phyloP scores from a whole-genome alignment of 73 alveolate genomes.

The Tetrahymena borealis region DNA sequence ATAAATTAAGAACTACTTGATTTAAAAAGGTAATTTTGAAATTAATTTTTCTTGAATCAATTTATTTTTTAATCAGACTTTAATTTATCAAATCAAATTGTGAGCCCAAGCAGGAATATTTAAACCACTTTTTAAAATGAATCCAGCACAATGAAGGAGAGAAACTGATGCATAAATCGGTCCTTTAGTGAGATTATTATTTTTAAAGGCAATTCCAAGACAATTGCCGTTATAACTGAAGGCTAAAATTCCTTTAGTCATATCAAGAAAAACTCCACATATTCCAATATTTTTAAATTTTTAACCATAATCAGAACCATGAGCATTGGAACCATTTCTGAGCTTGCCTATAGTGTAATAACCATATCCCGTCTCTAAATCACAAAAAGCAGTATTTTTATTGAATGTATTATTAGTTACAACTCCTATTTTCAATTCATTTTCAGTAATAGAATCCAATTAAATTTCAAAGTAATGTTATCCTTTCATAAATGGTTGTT shows the following conservation, averaged over 20 bases:
- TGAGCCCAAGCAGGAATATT: conserved; percentile 44
- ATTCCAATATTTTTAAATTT: conserved; percentile 60
- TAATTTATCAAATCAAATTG: neutral
- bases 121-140: conserved; percentile 49
- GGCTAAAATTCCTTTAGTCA: conserved; percentile 56
- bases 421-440: conserved; percentile 56
- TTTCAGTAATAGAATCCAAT: conserved; percentile 61
- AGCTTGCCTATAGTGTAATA: conserved; percentile 57
- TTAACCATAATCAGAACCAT: conserved; percentile 52
- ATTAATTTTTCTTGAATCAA: too few relatives aligned
- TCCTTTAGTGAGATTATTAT: conserved; percentile 43
- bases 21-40: neutral
- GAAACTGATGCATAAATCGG: conserved; percentile 58
- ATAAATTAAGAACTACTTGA: too few relatives aligned
- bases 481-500: conserved; percentile 54
- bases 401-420: conserved; percentile 52
- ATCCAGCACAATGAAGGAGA: conserved; percentile 53
- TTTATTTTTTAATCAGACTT: neutral
- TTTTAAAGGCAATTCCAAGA: conserved; percentile 56
- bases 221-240: conserved; percentile 52
- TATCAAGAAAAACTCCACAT: conserved; percentile 55
- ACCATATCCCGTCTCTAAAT: conserved; percentile 56
- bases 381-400: conserved; percentile 58
- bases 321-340: conserved; percentile 57
- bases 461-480: conserved; percentile 54